Conservation (phyloP, 768 basidiomycete species). For the Panellus pusillus region DNA sequence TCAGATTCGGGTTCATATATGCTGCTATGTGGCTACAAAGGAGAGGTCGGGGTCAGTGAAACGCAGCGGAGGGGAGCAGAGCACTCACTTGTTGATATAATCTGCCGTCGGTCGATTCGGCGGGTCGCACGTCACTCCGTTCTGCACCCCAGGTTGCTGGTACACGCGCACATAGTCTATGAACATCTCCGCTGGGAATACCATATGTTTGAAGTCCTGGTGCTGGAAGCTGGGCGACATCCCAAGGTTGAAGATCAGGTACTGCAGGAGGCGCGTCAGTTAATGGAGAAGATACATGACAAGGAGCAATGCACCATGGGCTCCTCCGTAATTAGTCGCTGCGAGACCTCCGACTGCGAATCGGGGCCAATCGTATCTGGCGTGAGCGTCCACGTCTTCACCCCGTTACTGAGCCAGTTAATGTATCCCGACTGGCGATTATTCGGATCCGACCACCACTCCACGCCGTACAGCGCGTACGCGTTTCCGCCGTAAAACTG, state of each 20-base stretch:
- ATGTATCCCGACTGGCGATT: constrained; percentile 47
- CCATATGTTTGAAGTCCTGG: constrained; percentile 68
- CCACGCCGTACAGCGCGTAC: constrained; percentile 55
- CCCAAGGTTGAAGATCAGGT: constrained; percentile 83
- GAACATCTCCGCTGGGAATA: constrained; percentile 78
- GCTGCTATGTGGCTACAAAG: constrained; percentile 32
- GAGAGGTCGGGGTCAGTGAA: neutral
- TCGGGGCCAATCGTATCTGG: constrained; percentile 57
- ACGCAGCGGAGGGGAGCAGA: neutral
- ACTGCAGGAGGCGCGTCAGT: constrained; percentile 41
- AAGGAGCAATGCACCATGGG: constrained; percentile 71
- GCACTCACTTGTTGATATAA: constrained; percentile 61
- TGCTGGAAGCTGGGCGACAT: constrained; percentile 76
- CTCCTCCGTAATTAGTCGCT: constrained; percentile 55
- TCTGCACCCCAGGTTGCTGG: constrained; percentile 69
- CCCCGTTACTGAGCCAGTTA: constrained; percentile 57
- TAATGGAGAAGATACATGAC: neutral
- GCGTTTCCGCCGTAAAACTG: constrained; percentile 44
- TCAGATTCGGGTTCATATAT: constrained; percentile 81
- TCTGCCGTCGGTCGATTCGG: constrained; percentile 70
- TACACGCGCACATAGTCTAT: constrained; percentile 91
- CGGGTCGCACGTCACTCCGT: constrained; percentile 81
- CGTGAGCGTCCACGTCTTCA: constrained; percentile 58
- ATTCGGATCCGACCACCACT: constrained; percentile 59
- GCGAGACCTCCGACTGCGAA: constrained; percentile 41